Percentiles rank a stretch among this genome's conserved stretches.
phyloP scores from a whole-genome alignment of 805 yeast species.

The Nakazawaea ambrosiae region DNA sequence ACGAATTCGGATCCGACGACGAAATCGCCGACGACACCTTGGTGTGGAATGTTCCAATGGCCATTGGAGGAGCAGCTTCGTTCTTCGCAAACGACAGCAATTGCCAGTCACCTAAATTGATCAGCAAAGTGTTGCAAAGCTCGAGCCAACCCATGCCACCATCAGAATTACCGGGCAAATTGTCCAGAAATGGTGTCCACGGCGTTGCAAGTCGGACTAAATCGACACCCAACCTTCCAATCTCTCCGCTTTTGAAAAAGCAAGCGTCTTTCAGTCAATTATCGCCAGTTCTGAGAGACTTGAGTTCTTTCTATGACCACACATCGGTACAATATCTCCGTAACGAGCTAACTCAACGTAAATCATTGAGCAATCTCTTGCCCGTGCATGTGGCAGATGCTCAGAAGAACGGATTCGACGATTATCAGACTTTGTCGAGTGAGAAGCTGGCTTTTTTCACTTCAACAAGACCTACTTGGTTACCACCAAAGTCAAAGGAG shows the following conservation, averaged over 20 bases:
- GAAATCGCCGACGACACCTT: slow-evolving; percentile 31
- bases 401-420: slow-evolving; percentile 43
- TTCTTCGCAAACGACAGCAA: slow-evolving; percentile 15
- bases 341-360: slow-evolving; percentile 29
- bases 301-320: slow-evolving; percentile 34
- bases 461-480: slow-evolving; percentile 62
- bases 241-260: slow-evolving; percentile 12
- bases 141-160: slow-evolving; percentile 10
- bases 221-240: slow-evolving; percentile 3
- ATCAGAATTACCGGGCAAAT: slow-evolving; percentile 4
- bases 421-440: slow-evolving; percentile 49
- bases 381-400: slow-evolving; percentile 32
- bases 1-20: slow-evolving; percentile 25
- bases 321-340: slow-evolving; percentile 28
- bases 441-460: slow-evolving; percentile 50
- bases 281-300: slow-evolving; percentile 30
- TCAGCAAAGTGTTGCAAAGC: slow-evolving; percentile 12
- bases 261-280: slow-evolving; percentile 20
- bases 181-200: too few relatives aligned
- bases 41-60: slow-evolving; percentile 49
- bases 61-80: slow-evolving; percentile 26
- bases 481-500: slow-evolving; percentile 54
- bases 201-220: too few relatives aligned
- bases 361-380: slow-evolving; percentile 25
- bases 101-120: slow-evolving; percentile 6